Conservation (phyloP, 345 rosid genomes). For the Toxicodendron radicans region DNA sequence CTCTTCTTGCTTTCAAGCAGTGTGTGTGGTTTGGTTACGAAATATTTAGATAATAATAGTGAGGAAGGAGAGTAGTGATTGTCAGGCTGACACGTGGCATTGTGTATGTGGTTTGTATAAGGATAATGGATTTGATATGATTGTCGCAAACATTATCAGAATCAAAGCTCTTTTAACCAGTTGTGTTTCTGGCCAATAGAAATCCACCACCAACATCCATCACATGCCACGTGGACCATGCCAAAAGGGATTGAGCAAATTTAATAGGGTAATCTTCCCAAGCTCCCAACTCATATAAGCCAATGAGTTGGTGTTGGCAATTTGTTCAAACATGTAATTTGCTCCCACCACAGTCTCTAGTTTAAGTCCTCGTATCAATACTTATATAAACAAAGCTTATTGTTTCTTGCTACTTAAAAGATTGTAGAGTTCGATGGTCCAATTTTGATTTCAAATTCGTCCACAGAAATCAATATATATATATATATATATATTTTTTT, state of each 20-base stretch:
- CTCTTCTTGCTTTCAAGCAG: neutral
- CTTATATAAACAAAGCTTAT: too few species aligned
- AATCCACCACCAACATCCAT: neutral
- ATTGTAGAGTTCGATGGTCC: too few species aligned
- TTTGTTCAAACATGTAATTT: too few species aligned
- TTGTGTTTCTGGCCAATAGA: neutral
- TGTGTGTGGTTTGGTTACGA: neutral
- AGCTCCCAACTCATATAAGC: neutral
- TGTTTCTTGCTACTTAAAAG: too few species aligned
- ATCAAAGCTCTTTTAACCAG: neutral
- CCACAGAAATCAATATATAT: too few species aligned
- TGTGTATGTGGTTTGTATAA: conserved; percentile 26
- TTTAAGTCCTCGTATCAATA: too few species aligned
- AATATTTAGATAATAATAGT: conserved; percentile 3
- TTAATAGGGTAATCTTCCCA: neutral
- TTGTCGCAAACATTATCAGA: conserved; percentile 32
- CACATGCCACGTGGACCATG: neutral
- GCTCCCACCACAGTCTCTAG: too few species aligned
- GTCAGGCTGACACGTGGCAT: conserved; percentile 33
- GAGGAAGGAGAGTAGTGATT: conserved; percentile 12
- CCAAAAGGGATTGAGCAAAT: too few species aligned
- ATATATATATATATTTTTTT: too few species aligned
- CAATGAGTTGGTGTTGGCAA: too few species aligned
- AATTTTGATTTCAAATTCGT: too few species aligned
- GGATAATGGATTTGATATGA: conserved; percentile 22